These are phyloP conservation scores for Sphagnurus paluster DNA, from an alignment of 1,284 basidiomycete species.

Conservation along the genomic window DNA sequence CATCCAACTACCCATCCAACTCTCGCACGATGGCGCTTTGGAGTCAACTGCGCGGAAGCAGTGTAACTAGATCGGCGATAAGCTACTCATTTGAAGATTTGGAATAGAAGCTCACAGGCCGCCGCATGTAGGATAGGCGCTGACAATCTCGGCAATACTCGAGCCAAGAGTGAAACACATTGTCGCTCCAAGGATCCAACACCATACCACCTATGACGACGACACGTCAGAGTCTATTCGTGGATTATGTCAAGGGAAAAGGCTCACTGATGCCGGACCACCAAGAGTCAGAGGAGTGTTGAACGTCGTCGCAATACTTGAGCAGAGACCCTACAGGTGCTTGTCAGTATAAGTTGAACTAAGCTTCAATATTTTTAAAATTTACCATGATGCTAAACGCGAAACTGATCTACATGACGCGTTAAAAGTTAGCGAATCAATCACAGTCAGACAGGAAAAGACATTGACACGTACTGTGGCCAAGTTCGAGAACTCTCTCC, in stretches of 20 bases:
- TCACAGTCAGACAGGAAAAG: background rate
- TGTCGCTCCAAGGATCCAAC: slow-evolving; percentile 75
- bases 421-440: background rate
- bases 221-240: background rate
- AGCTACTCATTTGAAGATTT: background rate
- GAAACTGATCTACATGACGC: slow-evolving; percentile 59
- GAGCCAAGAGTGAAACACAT: slow-evolving; percentile 80
- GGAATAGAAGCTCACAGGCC: slow-evolving; percentile 56
- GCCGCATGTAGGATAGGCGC: slow-evolving; percentile 82
- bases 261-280: slow-evolving; percentile 71
- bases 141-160: slow-evolving; percentile 78
- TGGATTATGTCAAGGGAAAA: background rate
- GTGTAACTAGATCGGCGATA: slow-evolving; percentile 51
- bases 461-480: slow-evolving; percentile 53
- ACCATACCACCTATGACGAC: slow-evolving; percentile 68
- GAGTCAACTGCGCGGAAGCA: slow-evolving; percentile 76
- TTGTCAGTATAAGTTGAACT: slow-evolving; percentile 1
- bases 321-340: slow-evolving; percentile 62
- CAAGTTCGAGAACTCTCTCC: slow-evolving; percentile 79
- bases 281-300: slow-evolving; percentile 77
- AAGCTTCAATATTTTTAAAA: slow-evolving; percentile 7
- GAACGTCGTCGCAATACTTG: slow-evolving; percentile 80
- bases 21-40: slow-evolving; percentile 64
- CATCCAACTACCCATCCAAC: slow-evolving; percentile 82
- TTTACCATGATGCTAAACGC: slow-evolving; percentile 76